Conservation (phyloP, 345 rosid genomes). For the Brassica napus region DNA sequence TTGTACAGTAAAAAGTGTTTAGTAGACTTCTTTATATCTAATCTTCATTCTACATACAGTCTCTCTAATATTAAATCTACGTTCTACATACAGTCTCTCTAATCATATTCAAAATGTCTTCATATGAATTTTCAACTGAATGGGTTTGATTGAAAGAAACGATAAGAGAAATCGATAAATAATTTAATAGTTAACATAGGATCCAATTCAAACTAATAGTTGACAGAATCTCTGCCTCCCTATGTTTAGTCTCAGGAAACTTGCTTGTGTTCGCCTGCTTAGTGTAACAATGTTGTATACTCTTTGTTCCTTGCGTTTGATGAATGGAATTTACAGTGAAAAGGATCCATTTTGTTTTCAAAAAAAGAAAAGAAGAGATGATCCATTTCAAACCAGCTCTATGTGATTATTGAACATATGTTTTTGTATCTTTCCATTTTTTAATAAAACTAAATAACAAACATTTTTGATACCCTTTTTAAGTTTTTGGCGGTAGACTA, state of each 20-base stretch:
- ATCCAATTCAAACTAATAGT: neutral
- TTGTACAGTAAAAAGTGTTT: constrained; percentile 33
- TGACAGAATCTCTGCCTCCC: too few species aligned
- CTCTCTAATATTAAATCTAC: constrained; percentile 16
- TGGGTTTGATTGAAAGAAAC: neutral
- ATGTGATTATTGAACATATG: neutral
- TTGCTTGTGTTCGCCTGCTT: too few species aligned
- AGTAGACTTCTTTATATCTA: constrained; percentile 22
- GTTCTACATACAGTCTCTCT: constrained; percentile 19
- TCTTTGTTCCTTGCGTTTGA: too few species aligned
- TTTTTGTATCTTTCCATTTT: neutral
- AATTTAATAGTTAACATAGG: neutral
- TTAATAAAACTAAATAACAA: neutral
- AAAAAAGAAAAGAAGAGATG: too few species aligned
- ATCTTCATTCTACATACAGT: constrained; percentile 25
- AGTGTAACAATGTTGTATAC: too few species aligned
- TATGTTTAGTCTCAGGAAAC: too few species aligned
- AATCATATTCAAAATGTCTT: neutral
- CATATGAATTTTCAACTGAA: neutral
- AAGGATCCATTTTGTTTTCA: too few species aligned
- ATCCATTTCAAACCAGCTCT: neutral
- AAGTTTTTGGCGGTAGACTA: neutral
- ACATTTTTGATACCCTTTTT: neutral
- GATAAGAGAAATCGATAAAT: neutral
- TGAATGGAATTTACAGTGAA: too few species aligned